Conservation (phyloP, 306 rosid species). For the Boehmeria nivea region DNA sequence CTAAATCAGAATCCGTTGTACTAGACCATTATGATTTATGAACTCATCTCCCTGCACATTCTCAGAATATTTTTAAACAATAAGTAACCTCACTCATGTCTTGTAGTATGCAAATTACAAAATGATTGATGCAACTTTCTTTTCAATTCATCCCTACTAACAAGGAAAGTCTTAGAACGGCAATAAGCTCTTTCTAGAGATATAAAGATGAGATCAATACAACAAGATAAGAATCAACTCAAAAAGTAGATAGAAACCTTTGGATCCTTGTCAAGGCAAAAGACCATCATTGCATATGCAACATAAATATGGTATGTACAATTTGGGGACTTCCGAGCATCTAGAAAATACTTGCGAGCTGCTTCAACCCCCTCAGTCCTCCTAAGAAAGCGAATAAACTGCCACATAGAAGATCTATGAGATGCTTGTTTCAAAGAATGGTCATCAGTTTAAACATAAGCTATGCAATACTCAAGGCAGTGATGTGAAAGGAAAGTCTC, state of each 20-base stretch:
- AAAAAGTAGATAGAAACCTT: constrained; percentile 50
- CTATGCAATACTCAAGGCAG: neutral
- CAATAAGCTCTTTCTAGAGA: neutral
- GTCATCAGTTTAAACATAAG: neutral
- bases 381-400: constrained; percentile 90
- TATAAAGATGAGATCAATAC: neutral
- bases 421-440: constrained; percentile 11
- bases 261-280: constrained; percentile 94
- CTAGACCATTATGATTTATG: neutral
- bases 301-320: constrained; percentile 94
- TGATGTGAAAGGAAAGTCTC: too few species aligned
- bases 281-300: constrained; percentile 86
- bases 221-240: constrained; percentile 3
- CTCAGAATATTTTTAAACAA: too few species aligned
- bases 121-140: too few species aligned
- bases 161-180: constrained; percentile 8
- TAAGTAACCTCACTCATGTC: too few species aligned
- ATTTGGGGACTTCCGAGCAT: constrained; percentile 80
- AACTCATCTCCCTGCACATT: neutral
- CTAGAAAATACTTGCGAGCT: constrained; percentile 88
- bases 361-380: constrained; percentile 97
- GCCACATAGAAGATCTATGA: constrained; percentile 41
- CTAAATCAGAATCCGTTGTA: too few species aligned
- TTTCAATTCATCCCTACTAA: constrained; percentile 2
- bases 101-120: too few species aligned